Evolutionary conservation across 164 flowering plant species (phyloP), one percentile per base, ranked within the genome.

Genomic region (Piper longum): DNA sequence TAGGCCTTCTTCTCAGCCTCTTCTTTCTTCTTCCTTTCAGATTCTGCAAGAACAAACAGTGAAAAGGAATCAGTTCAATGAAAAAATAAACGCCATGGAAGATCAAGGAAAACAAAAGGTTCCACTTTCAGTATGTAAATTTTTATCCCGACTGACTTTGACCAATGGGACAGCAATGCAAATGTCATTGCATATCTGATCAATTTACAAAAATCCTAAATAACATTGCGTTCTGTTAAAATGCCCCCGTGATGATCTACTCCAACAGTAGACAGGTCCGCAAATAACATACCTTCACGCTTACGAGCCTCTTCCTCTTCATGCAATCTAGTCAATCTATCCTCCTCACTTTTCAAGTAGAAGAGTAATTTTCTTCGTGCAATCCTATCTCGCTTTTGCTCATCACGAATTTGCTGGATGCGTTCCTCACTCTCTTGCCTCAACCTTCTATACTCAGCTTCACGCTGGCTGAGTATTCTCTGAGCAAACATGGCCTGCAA

Each of bases 291-390:
- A 95, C 99, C 96, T 84, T 87, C 90, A 59, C 52, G 86, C 69
- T 84, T 89, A 16, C 85, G 82, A 42, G 88, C 85, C 73, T 85
- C 92, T 73, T 89, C 98, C 71, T 95, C 98, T 72, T 85, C 90
- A 19, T 51, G 84, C 65, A 76, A 57, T 71, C 69, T 91, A 41
- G 66, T 75, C 39, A 71, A 78, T 66, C 87, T 82, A 61, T 82
- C 96, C 74, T 89, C 96, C 70, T 91, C 98, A 2, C 67, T 2
- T 66, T 67, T 79, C 61, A 89, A 66, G 66, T 70, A 89, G 70
- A 60, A 84, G 57, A 84, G 48, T 66, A 79, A 69, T 81, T 89
- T 95, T 68, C 99, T 82, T 75, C 67, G 70, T 2, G 62, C 58
- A 18, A 81, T 91, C 71, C 87, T 82, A 51, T 85, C 91, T 66